Percentiles rank a stretch among this genome's conserved stretches.
Conservation (phyloP, 345 rosid genomes). For the Rhodamnia rubescens region DNA sequence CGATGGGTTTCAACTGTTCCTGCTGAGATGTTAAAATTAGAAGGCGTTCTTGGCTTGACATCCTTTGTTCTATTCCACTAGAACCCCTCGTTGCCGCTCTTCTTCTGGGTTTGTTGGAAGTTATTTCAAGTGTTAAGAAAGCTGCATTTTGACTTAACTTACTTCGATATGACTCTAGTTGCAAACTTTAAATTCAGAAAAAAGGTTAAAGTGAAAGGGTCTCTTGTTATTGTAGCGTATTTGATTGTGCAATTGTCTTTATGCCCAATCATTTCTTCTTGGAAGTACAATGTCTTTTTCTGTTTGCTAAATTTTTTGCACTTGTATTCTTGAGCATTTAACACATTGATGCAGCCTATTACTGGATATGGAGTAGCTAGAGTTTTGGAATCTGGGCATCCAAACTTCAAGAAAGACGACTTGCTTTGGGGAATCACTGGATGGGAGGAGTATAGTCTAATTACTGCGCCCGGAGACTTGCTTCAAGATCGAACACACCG, state of each 20-base stretch:
- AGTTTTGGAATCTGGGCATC: slow-evolving; percentile 44
- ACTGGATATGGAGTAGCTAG: slow-evolving; percentile 46
- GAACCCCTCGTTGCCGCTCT: background rate
- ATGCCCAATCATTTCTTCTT: background rate
- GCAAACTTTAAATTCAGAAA: background rate
- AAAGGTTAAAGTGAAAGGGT: background rate
- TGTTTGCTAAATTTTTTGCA: background rate
- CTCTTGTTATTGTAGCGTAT: background rate
- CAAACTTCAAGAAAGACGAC: slow-evolving; percentile 43
- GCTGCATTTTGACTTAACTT: background rate
- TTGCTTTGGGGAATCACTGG: slow-evolving; percentile 45
- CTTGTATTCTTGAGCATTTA: background rate
- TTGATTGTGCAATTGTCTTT: background rate
- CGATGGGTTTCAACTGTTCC: background rate
- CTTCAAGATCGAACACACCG: slow-evolving; percentile 32
- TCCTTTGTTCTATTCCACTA: too few relatives aligned
- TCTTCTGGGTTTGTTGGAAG: background rate
- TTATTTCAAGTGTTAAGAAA: background rate
- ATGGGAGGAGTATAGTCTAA: slow-evolving; percentile 58
- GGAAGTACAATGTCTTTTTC: background rate
- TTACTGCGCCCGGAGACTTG: slow-evolving; percentile 17
- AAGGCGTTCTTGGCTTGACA: too few relatives aligned
- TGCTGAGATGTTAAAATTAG: background rate
- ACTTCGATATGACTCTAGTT: background rate
- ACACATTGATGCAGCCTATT: slow-evolving; percentile 27